Conservation (phyloP, 1,139 yeast species). For the Blastobotrys proliferans region DNA sequence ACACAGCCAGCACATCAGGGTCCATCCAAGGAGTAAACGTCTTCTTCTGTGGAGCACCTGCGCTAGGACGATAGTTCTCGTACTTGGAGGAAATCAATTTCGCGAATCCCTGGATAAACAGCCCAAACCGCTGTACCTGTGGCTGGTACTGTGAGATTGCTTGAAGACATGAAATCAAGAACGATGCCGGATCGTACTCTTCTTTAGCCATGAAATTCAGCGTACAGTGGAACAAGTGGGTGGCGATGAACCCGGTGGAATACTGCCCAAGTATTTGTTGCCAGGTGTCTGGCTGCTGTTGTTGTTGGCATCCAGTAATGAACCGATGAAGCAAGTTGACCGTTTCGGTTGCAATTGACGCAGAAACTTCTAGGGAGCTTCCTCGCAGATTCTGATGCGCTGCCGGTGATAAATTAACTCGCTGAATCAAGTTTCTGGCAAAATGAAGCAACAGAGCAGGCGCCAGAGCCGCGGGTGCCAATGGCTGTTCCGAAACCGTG, state of each 20-base stretch:
- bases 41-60: neutral
- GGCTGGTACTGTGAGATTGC: slow-evolving; percentile 10
- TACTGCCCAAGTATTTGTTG: slow-evolving; percentile 9
- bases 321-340: slow-evolving; percentile 12
- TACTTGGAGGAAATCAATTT: slow-evolving; percentile 13
- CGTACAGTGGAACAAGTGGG: slow-evolving; percentile 23
- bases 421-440: slow-evolving; percentile 13
- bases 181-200: slow-evolving; percentile 17
- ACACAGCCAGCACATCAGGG: slow-evolving; percentile 25
- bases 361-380: slow-evolving; percentile 8
- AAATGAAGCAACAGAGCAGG: slow-evolving; percentile 11
- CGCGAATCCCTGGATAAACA: slow-evolving; percentile 21
- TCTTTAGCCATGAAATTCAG: slow-evolving; percentile 19
- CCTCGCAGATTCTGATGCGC: slow-evolving; percentile 14
- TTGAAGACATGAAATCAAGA: slow-evolving; percentile 13
- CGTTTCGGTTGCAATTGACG: slow-evolving; percentile 15
- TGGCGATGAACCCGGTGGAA: slow-evolving; percentile 13
- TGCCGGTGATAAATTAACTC: slow-evolving; percentile 18
- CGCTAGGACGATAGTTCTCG: neutral
- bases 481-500: slow-evolving; percentile 8
- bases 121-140: slow-evolving; percentile 13
- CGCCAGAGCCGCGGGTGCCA: slow-evolving; percentile 9
- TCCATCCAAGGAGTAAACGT: slow-evolving; percentile 23
- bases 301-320: slow-evolving; percentile 9
- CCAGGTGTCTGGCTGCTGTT: neutral